Conservation (phyloP, 2,329 filamentous ascomycete genomes). For the Alternaria sp. region DNA sequence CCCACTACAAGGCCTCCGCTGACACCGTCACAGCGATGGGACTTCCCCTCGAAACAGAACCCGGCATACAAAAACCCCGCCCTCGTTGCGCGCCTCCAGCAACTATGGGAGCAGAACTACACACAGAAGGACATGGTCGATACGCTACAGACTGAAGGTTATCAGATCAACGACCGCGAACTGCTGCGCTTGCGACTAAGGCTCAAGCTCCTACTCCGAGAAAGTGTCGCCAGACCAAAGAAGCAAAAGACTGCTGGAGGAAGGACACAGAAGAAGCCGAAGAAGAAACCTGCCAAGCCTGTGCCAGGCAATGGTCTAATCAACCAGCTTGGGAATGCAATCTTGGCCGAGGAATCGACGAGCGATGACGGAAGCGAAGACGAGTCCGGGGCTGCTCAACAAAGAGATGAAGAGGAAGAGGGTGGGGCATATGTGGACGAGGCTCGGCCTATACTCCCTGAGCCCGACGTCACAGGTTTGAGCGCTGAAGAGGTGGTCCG, state of each 20-base stretch:
- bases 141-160: conserved; percentile 75
- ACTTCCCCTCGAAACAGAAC: conserved; percentile 78
- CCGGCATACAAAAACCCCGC: conserved; percentile 74
- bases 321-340: conserved; percentile 40
- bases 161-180: conserved; percentile 75
- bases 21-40: conserved; percentile 65
- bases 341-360: conserved; percentile 32
- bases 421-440: conserved; percentile 9
- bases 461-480: conserved; percentile 18
- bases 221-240: conserved; percentile 61
- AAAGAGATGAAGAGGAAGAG: not conserved
- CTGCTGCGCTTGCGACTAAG: conserved; percentile 74
- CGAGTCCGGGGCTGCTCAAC: conserved; percentile 11
- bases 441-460: conserved; percentile 9
- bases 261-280: conserved; percentile 24
- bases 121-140: conserved; percentile 77
- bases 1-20: conserved; percentile 8
- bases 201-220: conserved; percentile 72
- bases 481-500: conserved; percentile 37
- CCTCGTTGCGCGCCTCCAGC: conserved; percentile 73
- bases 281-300: conserved; percentile 24
- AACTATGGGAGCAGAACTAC: conserved; percentile 80
- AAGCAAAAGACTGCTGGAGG: conserved; percentile 46
- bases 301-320: conserved; percentile 31
- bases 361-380: conserved; percentile 29